A percentile compares a stretch with the other conserved stretches of the same genome.
Conservation (phyloP, 495 filamentous ascomycete genomes). For the Symbiotaphrina buchneri region DNA sequence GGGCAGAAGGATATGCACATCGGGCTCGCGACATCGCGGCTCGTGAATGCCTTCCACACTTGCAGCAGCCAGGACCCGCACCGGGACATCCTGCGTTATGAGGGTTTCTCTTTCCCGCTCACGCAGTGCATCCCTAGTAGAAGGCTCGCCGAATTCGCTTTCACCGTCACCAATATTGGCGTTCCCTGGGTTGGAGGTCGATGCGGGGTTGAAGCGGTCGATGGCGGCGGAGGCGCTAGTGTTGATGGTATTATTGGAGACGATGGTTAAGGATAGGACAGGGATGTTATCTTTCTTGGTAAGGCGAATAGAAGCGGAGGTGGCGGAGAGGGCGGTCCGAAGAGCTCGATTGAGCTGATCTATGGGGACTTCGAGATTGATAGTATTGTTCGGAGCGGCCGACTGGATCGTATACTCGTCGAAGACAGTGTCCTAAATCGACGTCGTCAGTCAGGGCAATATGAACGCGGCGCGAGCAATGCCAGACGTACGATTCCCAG, state of each 20-base stretch:
- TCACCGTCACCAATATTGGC: background rate
- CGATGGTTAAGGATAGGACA: slow-evolving; percentile 67
- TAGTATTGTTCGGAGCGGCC: slow-evolving; percentile 53
- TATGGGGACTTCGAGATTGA: slow-evolving; percentile 88
- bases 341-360: slow-evolving; percentile 62
- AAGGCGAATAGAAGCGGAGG: slow-evolving; percentile 60
- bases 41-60: slow-evolving; percentile 74
- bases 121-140: background rate
- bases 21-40: slow-evolving; percentile 72
- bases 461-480: background rate
- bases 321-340: slow-evolving; percentile 55
- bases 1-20: slow-evolving; percentile 82
- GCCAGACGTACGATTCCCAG: slow-evolving; percentile 12
- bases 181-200: slow-evolving; percentile 9
- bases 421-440: slow-evolving; percentile 53
- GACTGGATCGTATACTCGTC: slow-evolving; percentile 75
- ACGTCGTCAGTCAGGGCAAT: slow-evolving; percentile 3
- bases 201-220: slow-evolving; percentile 9
- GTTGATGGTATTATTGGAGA: slow-evolving; percentile 29
- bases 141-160: background rate
- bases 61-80: slow-evolving; percentile 59
- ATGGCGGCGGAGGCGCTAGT: too few relatives aligned
- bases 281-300: slow-evolving; percentile 81
- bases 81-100: slow-evolving; percentile 92
- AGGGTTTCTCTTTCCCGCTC: slow-evolving; percentile 51